These are phyloP conservation scores for Arthrobotrys megalospora DNA, from an alignment of 2,329 filamentous ascomycete genomes.

Conservation along the genomic window DNA sequence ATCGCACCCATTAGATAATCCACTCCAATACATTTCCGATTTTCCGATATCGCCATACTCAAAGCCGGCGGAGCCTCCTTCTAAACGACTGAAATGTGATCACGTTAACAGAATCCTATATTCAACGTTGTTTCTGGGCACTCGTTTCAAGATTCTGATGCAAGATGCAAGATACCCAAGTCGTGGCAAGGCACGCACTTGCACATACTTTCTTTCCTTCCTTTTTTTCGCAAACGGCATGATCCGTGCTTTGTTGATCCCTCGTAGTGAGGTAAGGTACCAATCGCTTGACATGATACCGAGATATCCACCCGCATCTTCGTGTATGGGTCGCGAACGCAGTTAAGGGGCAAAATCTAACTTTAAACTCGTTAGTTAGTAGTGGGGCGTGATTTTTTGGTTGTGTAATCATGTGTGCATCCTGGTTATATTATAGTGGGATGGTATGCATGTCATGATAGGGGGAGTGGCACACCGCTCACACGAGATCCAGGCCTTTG, in stretches of 20 bases:
- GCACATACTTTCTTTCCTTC: not conserved
- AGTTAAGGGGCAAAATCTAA: constrained; percentile 15
- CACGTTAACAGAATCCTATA: constrained; percentile 22
- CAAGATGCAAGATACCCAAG: constrained; percentile 16
- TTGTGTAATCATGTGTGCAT: constrained; percentile 28
- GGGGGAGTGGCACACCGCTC: not conserved
- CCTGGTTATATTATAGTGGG: constrained; percentile 23
- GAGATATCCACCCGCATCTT: constrained; percentile 9
- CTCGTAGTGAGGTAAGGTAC: not conserved
- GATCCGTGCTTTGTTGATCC: not conserved
- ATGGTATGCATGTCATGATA: constrained; percentile 26
- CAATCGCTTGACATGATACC: constrained; percentile 7
- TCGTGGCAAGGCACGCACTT: not conserved
- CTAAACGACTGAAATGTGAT: not conserved
- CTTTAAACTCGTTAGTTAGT: constrained; percentile 3
- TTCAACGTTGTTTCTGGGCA: not conserved
- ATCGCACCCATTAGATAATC: not conserved
- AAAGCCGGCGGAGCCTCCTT: not conserved
- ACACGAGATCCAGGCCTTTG: constrained; percentile 4
- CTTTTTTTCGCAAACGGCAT: constrained; percentile 4
- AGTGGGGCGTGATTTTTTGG: not conserved
- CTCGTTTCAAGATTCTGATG: constrained; percentile 31
- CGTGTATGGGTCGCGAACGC: not conserved
- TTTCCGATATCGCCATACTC: not conserved
- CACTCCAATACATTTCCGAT: not conserved